These are phyloP conservation scores for Candida lessepsii DNA, from an alignment of 805 yeast species.

Conservation along the genomic window DNA sequence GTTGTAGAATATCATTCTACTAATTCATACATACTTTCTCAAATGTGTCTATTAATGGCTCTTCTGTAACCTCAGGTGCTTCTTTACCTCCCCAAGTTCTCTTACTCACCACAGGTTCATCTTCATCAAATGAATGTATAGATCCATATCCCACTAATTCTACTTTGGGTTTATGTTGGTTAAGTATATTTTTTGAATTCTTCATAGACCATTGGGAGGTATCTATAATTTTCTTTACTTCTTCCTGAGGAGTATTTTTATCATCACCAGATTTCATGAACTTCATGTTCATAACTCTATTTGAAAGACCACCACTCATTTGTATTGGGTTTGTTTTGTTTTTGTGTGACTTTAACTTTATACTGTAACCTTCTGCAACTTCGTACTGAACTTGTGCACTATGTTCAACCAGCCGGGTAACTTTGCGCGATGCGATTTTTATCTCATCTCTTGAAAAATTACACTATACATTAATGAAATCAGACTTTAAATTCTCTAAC, in stretches of 20 bases:
- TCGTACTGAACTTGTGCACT: too few relatives aligned
- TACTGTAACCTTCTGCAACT: too few relatives aligned
- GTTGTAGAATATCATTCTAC: background rate
- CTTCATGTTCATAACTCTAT: conserved; percentile 83
- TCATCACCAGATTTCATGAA: conserved; percentile 45
- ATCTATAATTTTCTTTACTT: conserved; percentile 43
- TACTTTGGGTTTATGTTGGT: conserved; percentile 20
- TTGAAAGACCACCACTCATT: conserved; percentile 45
- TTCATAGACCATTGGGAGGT: conserved; percentile 53
- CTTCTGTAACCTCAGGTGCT: background rate
- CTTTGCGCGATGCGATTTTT: conserved; percentile 8
- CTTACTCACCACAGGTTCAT: conserved; percentile 14
- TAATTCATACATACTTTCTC: conserved; percentile 6
- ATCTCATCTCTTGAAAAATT: conserved; percentile 14
- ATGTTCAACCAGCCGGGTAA: too few relatives aligned
- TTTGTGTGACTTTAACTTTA: too few relatives aligned
- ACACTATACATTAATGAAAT: conserved; percentile 52
- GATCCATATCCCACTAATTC: conserved; percentile 43
- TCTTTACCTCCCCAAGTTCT: conserved; percentile 13
- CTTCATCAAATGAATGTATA: conserved; percentile 28
- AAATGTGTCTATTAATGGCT: conserved; percentile 3
- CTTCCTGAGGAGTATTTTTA: conserved; percentile 31
- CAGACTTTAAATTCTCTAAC: conserved; percentile 87
- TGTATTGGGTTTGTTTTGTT: background rate
- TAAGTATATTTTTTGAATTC: conserved; percentile 23